Conservation (phyloP, 78 protist genomes). For the Dictyostelium discoideum region DNA sequence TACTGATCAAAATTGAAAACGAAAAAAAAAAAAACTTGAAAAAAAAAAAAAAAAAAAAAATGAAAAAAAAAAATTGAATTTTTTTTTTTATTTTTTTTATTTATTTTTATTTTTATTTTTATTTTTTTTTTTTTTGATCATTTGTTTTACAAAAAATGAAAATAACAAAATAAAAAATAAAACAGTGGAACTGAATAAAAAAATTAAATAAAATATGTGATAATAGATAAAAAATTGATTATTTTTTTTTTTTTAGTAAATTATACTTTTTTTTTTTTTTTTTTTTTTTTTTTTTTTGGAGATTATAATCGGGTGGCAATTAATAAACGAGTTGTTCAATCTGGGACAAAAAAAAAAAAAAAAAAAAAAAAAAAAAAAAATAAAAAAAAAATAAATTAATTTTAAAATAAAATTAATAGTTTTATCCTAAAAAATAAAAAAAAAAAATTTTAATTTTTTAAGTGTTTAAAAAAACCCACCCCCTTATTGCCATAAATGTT, state of each 20-base stretch:
- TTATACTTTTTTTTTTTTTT: too few species aligned
- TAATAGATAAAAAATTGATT: too few species aligned
- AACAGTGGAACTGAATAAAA: background rate
- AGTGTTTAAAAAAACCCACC: background rate
- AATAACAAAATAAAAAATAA: background rate
- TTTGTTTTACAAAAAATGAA: background rate
- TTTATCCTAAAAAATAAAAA: background rate
- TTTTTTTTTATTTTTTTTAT: too few species aligned
- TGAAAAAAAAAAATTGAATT: background rate
- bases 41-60: background rate
- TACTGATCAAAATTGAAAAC: background rate
- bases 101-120: background rate
- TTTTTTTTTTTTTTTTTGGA: too few species aligned
- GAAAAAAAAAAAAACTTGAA: background rate
- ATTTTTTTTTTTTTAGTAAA: too few species aligned
- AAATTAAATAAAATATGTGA: background rate
- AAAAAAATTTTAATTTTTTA: too few species aligned
- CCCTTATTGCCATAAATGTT: background rate
- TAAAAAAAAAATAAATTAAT: background rate
- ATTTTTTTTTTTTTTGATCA: background rate
- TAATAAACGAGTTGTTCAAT: too few species aligned
- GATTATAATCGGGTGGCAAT: too few species aligned
- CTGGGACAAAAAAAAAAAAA: too few species aligned
- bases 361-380: background rate
- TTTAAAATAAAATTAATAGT: background rate